Evolutionary conservation across 2,329 filamentous ascomycete genomes (phyloP), one percentile per base, ranked within the genome.

Genomic region (Cryphonectria radicalis): DNA sequence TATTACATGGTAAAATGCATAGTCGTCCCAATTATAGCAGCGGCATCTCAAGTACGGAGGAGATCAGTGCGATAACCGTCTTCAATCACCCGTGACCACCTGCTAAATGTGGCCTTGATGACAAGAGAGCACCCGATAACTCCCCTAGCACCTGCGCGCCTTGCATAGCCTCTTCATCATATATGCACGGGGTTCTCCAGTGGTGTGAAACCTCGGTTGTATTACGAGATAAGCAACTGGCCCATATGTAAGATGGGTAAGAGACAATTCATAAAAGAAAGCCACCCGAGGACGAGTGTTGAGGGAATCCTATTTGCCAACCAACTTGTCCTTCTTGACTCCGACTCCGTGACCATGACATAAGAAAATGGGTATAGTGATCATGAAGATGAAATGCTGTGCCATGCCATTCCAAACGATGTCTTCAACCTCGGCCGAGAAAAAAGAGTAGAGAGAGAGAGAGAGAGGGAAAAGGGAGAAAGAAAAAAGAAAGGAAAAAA

Each of bases 361-460:
- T 50, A 71, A 62, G 64, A 59, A 63, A 67, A 73, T 65, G 72
- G 67, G 69, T 73, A 73, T 73, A 67, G 67, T 70, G n/a, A 62
- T 67, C 69, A 50, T 70, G 46, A 70, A 32, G 4, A 4, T 32
- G 32, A 55, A 46, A 70, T 70, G 69, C 69, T 57, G 60, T 64
- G 50, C 64, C 55, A 28, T 55, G 37, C 60, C 32, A 70, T 14
- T 22, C 55, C 57, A 17, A 37, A 4, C 59, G 37, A 4, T 28
- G 4, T 17, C 42, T 17, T 40, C 28, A 53, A 62, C 46, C 35
- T 37, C 50, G 55, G 65, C 43, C 62, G 11, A n/a, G 42, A 59
- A 40, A 32, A 53, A 19, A 53, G 10, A 14, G 22, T 17, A 14
- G 6, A 62, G 22, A 40, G 11, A 50, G 22, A 14, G 4, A 46